Evolutionary conservation across 441 rosid genomes (phyloP), one percentile per base, ranked within the genome.

Genomic region (Populus hybrid): DNA sequence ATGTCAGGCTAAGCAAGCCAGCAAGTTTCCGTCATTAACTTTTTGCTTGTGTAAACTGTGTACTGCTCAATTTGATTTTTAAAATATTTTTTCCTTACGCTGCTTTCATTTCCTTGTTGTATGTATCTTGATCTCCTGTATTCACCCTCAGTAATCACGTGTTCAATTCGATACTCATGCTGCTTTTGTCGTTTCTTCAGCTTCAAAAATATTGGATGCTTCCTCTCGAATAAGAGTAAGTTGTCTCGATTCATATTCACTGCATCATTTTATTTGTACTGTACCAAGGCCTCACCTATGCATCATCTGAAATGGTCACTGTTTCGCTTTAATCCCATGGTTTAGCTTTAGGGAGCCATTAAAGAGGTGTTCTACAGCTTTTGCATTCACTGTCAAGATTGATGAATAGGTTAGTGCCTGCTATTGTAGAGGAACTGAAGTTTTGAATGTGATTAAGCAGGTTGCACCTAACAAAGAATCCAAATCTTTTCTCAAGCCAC

Each of bases 141-240:
- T 28, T 42, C 24, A 23, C 53, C 74, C 63, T 72, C 50, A 59
- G 14, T 61, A 63, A 23, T 21, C 12, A 63, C 66, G 28, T 63
- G 66, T 21, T 63, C 66, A 10, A 4, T 63, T 63, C 20, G 68
- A 35, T 63, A 28, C n/a, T 35, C 21, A 21, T 78, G 30, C 36
- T 80, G 65, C 64, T 71, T 79, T 72, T 23, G n/a, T 53, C n/a
- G 36, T 74, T 66, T 82, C 18, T 78, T 70, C 88, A 86, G 88
- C 46, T 73, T 74, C 79, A 57, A 74, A 79, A 75, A 67, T 30
- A 53, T 65, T 30, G 61, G 79, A 80, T 10, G 72, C 63, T 80
- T 79, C 82, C 38, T 73, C 85, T 35, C 72, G 21, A 30, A 38
- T 35, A 38, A 76, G 71, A 76, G 88, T 84, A 81, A 77, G 86